phyloP scores from a whole-genome alignment of 2,329 filamentous ascomycete species.

The Aquanectria penicillioides region DNA sequence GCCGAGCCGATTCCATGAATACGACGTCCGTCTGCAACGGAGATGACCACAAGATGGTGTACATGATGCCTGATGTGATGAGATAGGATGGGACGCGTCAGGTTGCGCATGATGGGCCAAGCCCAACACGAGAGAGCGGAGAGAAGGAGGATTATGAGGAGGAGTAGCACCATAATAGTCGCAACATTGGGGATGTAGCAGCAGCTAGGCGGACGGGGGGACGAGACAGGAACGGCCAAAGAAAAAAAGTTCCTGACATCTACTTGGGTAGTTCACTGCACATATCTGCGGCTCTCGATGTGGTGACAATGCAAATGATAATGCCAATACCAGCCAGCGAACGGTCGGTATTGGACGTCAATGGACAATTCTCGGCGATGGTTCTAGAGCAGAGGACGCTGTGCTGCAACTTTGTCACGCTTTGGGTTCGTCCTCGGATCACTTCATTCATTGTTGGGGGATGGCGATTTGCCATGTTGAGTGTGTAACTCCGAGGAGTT shows the following conservation, averaged over 20 bases:
- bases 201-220: not conserved
- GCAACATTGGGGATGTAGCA: too few relatives aligned
- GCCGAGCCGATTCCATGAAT: not conserved
- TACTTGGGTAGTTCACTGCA: too few relatives aligned
- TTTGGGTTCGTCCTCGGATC: not conserved
- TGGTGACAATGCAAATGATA: too few relatives aligned
- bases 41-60: slow-evolving; percentile 4
- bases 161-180: too few relatives aligned
- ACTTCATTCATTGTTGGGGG: slow-evolving; percentile 21
- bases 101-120: slow-evolving; percentile 1
- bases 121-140: slow-evolving; percentile 8
- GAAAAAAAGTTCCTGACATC: slow-evolving; percentile 8
- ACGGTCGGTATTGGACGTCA: too few relatives aligned
- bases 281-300: too few relatives aligned
- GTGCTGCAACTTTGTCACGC: too few relatives aligned
- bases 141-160: too few relatives aligned
- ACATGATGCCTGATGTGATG: slow-evolving; percentile 16
- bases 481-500: slow-evolving; percentile 15
- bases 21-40: slow-evolving; percentile 4
- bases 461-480: slow-evolving; percentile 22
- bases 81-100: slow-evolving; percentile 8
- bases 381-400: too few relatives aligned
- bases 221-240: too few relatives aligned
- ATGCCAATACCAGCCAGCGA: too few relatives aligned
- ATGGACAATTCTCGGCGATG: slow-evolving; percentile 9